These are phyloP conservation scores for Saccharomycopsis sp. DNA, from an alignment of 805 yeast species.

Conservation along the genomic window DNA sequence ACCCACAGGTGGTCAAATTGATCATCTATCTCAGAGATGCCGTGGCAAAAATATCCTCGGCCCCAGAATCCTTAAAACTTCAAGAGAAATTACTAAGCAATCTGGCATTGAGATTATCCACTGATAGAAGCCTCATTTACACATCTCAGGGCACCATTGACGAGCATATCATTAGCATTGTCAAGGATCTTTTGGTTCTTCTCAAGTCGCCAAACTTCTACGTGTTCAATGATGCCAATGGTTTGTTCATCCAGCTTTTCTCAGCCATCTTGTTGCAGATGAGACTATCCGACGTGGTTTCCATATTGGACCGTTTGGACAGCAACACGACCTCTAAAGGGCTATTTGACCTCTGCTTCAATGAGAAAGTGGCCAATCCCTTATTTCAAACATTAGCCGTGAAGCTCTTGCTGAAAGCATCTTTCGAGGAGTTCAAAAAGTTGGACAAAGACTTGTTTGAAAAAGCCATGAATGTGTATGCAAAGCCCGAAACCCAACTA, in stretches of 20 bases:
- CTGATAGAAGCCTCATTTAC: not conserved
- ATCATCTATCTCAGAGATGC: not conserved
- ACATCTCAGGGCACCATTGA: not conserved
- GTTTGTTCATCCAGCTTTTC: conserved; percentile 4
- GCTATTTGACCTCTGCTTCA: conserved; percentile 3
- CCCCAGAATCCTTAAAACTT: not conserved
- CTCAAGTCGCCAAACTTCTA: not conserved
- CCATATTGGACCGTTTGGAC: not conserved
- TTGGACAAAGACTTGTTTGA: not conserved
- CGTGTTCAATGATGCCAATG: conserved; percentile 2
- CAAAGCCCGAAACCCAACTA: not conserved
- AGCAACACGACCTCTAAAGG: not conserved
- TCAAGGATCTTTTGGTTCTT: conserved; percentile 1
- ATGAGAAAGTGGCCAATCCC: not conserved
- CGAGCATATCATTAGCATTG: not conserved
- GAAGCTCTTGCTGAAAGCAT: not conserved
- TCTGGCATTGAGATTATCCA: not conserved
- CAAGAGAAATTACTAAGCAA: not conserved
- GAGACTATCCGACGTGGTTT: not conserved
- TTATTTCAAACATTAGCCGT: conserved; percentile 12
- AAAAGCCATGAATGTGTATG: not conserved
- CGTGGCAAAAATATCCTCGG: not conserved
- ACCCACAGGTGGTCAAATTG: not conserved
- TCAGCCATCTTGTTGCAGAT: not conserved
- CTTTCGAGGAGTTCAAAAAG: conserved; percentile 1